phyloP scores from a whole-genome alignment of 1,139 yeast species.

The Debaryomyces psychrophilus region DNA sequence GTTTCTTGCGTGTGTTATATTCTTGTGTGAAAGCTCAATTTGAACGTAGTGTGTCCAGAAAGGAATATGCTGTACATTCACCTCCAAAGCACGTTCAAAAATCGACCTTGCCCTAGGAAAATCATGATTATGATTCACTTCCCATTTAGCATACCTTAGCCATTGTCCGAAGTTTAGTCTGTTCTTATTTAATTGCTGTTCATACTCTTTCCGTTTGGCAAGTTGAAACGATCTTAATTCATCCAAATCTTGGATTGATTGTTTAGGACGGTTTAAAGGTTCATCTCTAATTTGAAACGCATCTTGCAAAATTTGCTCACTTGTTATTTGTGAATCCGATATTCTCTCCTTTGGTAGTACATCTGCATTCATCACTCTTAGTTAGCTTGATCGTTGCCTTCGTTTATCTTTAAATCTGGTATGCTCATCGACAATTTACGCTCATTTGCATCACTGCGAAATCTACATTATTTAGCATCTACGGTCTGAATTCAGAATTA shows the following conservation, averaged over 20 bases:
- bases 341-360: slow-evolving; percentile 3
- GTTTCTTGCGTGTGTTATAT: slow-evolving; percentile 88
- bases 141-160: slow-evolving; percentile 92
- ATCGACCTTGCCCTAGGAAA: slow-evolving; percentile 75
- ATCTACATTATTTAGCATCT: not conserved
- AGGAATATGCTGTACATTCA: slow-evolving; percentile 73
- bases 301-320: slow-evolving; percentile 42
- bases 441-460: slow-evolving; percentile 2
- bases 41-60: slow-evolving; percentile 87
- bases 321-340: slow-evolving; percentile 29
- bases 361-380: slow-evolving; percentile 2
- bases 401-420: not conserved
- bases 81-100: slow-evolving; percentile 84
- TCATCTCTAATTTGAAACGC: slow-evolving; percentile 34
- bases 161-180: slow-evolving; percentile 83
- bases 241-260: slow-evolving; percentile 73
- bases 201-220: slow-evolving; percentile 78
- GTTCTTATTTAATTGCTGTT: slow-evolving; percentile 81
- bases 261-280: slow-evolving; percentile 46
- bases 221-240: slow-evolving; percentile 78
- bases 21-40: slow-evolving; percentile 69
- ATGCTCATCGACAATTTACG: slow-evolving; percentile 7
- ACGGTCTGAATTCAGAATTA: too few relatives aligned
- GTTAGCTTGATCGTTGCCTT: not conserved
- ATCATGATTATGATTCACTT: slow-evolving; percentile 74